phyloP scores from a whole-genome alignment of 495 filamentous ascomycete species.

The Tuber calosporum region DNA sequence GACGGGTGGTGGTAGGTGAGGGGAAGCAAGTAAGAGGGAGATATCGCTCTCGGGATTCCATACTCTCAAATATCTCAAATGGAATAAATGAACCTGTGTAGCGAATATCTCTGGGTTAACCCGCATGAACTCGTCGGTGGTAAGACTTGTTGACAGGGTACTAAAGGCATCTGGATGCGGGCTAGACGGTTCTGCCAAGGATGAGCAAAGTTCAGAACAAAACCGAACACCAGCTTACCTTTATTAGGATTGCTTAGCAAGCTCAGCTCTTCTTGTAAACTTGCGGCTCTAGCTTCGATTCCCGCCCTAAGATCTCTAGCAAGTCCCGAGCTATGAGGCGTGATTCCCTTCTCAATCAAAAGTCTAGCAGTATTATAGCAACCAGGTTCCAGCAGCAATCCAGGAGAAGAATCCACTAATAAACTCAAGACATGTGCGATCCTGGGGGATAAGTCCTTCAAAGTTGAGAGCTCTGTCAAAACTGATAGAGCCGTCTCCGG shows the following conservation, averaged over 20 bases:
- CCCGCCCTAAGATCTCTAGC: slow-evolving; percentile 39
- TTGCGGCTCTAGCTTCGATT: slow-evolving; percentile 29
- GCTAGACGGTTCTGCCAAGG: slow-evolving; percentile 23
- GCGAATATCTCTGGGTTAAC: slow-evolving; percentile 39
- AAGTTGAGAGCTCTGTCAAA: slow-evolving; percentile 37
- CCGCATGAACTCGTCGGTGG: slow-evolving; percentile 41
- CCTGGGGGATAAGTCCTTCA: slow-evolving; percentile 39
- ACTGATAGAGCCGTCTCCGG: slow-evolving; percentile 40
- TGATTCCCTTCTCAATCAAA: slow-evolving; percentile 41
- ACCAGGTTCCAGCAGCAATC: slow-evolving; percentile 40
- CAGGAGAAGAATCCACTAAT: slow-evolving; percentile 34
- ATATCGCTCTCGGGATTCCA: slow-evolving; percentile 42
- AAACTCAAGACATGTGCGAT: slow-evolving; percentile 37
- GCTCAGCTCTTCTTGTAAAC: slow-evolving; percentile 31
- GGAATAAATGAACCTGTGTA: slow-evolving; percentile 41
- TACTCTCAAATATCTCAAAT: slow-evolving; percentile 37
- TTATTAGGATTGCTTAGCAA: slow-evolving; percentile 18
- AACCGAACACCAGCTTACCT: slow-evolving; percentile 10
- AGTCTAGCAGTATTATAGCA: slow-evolving; percentile 41
- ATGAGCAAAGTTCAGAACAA: slow-evolving; percentile 17
- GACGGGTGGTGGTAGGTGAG: slow-evolving; percentile 37
- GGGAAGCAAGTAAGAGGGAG: slow-evolving; percentile 40
- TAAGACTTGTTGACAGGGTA: slow-evolving; percentile 30
- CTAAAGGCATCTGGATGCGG: slow-evolving; percentile 29
- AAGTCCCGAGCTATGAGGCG: slow-evolving; percentile 37